Percentiles rank a stretch among this genome's conserved stretches.
phyloP scores from a whole-genome alignment of 75 land plant species.

The Gnetum montanum region DNA sequence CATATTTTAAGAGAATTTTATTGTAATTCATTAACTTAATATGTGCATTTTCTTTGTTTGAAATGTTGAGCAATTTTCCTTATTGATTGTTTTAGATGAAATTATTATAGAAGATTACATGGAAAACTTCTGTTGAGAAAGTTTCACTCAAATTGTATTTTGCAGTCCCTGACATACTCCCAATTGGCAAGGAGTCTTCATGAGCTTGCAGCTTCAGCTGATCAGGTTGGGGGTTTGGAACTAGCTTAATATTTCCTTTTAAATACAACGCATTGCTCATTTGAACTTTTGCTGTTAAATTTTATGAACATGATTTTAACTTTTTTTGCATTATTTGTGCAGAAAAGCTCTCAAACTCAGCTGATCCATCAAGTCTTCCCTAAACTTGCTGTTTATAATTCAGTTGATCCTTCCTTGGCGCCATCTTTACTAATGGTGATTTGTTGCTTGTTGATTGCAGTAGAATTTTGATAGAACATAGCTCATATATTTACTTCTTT shows the following conservation, averaged over 20 bases:
- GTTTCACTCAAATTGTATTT: neutral
- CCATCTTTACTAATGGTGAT: slow-evolving; percentile 94
- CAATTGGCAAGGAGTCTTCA: slow-evolving; percentile 86
- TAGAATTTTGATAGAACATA: neutral
- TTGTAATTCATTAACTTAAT: too few relatives aligned
- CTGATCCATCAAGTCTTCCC: slow-evolving; percentile 89
- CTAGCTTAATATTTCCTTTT: neutral
- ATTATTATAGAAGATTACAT: too few relatives aligned
- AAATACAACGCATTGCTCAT: neutral
- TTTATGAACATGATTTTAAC: neutral
- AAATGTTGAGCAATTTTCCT: too few relatives aligned
- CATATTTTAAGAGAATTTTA: too few relatives aligned
- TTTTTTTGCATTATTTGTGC: slow-evolving; percentile 6
- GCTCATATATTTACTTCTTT: neutral
- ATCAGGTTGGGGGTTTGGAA: slow-evolving; percentile 64
- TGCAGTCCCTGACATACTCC: slow-evolving; percentile 85
- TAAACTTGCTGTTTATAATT: slow-evolving; percentile 96
- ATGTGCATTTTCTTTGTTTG: too few relatives aligned
- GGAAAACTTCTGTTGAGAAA: too few relatives aligned
- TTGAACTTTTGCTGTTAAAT: neutral
- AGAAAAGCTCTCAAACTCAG: slow-evolving; percentile 89
- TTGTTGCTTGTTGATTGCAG: neutral
- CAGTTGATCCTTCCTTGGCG: slow-evolving; percentile 96
- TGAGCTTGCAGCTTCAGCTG: slow-evolving; percentile 86
- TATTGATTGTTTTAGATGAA: too few relatives aligned